Evolutionary conservation across 1,284 basidiomycete species (phyloP), one percentile per base, ranked within the genome.

Genomic region (Apiotrichum laibachii): DNA sequence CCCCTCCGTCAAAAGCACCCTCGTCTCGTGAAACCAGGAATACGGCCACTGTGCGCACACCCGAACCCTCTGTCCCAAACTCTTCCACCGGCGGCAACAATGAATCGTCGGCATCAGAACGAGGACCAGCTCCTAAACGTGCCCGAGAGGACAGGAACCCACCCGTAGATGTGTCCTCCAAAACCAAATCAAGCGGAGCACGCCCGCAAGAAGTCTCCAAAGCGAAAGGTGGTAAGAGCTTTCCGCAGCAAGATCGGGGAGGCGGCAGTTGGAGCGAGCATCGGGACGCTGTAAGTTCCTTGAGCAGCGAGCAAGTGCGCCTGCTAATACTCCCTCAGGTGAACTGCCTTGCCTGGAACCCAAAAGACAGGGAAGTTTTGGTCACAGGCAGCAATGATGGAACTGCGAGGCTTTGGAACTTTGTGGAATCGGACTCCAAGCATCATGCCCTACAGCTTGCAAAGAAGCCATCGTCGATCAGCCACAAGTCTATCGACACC

Each of bases 341-440:
- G 1, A 68, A 69, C 3, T 67, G 67, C 37, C 55, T 76, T 1
- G 68, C 70, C 0, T 77, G 73, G 73, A 76, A 76, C 42, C 73
- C 75, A 0, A 68, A 68, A 42, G 75, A 75, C 45, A 48, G 53
- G 5, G 72, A 72, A 26, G 62, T 72, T 3, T 48, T 77, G 11
- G 73, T 72, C 7, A 68, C 70, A 0, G 70, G 67, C 1, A 67
- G 67, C 10, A 56, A 54, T 6, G 75, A 77, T 46, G 72, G 70
- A 1, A 69, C 68, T 2, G 75, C 69, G 0, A 52, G 66, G 51
- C 61, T 75, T 26, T 77, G 75, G 75, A 69, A 77, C 34, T 71
- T 76, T n/a, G 31, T 50, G 21, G 59, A 61, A 13, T 39, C 61
- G 7, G 49, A 19, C 39, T 15, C 22, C 53, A 49, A 5, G 26